A percentile compares a stretch with the other conserved stretches of the same genome.
Conservation (phyloP, 2,329 filamentous ascomycete species). For the Hymenoscyphus albidus region DNA sequence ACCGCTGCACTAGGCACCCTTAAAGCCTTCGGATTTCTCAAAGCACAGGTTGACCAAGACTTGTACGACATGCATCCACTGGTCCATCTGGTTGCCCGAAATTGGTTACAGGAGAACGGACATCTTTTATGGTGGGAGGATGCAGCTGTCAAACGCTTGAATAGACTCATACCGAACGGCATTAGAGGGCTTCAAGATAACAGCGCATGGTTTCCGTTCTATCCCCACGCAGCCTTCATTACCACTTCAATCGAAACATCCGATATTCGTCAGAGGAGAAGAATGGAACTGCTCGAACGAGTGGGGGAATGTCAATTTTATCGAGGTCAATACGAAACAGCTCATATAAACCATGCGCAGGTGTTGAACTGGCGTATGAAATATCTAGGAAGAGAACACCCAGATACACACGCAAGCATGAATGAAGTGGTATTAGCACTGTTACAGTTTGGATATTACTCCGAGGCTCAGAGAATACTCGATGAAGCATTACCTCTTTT, state of each 20-base stretch:
- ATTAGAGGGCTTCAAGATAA: too few relatives aligned
- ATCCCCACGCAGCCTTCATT: not conserved
- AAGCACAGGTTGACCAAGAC: not conserved
- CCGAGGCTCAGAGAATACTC: not conserved
- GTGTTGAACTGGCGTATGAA: not conserved
- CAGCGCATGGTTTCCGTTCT: not conserved
- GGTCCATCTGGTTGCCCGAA: constrained; percentile 16
- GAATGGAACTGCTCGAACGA: too few relatives aligned
- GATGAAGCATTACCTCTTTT: not conserved
- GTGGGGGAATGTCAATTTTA: not conserved
- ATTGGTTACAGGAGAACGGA: constrained; percentile 11
- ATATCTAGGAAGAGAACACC: not conserved
- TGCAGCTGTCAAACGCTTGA: too few relatives aligned
- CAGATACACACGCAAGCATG: not conserved
- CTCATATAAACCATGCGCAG: not conserved
- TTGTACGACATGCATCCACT: constrained; percentile 20
- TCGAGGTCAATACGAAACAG: not conserved
- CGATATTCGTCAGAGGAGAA: too few relatives aligned
- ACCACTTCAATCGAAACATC: too few relatives aligned
- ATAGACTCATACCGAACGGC: too few relatives aligned
- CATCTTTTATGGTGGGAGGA: too few relatives aligned
- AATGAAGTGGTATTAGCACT: not conserved
- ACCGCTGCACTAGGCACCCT: not conserved
- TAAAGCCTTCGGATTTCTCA: not conserved
- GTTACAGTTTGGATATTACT: not conserved